Base-by-base conservation (phyloP, 2,329 filamentous ascomycete genomes). In the Trichoderma sp. region DNA sequence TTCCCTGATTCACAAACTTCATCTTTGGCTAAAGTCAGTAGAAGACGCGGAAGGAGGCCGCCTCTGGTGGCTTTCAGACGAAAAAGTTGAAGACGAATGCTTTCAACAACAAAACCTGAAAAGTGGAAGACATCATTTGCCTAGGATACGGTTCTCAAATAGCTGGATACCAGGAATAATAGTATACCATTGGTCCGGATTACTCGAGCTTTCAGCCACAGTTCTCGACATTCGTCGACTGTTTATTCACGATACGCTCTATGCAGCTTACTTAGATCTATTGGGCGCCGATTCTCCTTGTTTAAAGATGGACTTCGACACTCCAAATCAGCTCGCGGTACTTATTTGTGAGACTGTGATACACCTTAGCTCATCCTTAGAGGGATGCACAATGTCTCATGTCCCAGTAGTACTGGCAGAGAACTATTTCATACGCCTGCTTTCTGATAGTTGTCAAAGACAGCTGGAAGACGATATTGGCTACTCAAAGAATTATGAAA, bases 321-420 rank as follows among this genome's bases (percentile, higher is more conserved):
- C 59, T 5, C 10, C 49, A 8, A 52, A 21, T n/a, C 29, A 62
- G 4, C 21, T 62, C 29, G 40, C 59, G 5, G 29, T 52, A 24
- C 59, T 24, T 0, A 33, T 62, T 19, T 52, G 59, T 29, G 27
- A 62, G n/a, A 52, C 59, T 1, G 59, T 62, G 29, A 62, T 62
- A 35, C 40, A 52, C 13, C 43, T 62, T 3, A 62, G 43, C 59
- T 35, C 59, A 10, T 52, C 59, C 8, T 4, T 62, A 13, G 59
- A 62, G 11, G 59, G 59, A 10, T 62, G 40, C 29, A 52, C 43
- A 5, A 62, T 62, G 59, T 33, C 43, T 10, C 43, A 62, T 35
- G 19, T 62, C 19, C 59, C 59, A 0, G 40, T n/a, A 1, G 13
- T 27, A 16, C 29, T 62, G 8, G 40, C 59, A 21, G 40, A 62